Base-by-base conservation (phyloP, 495 filamentous ascomycete species). In the Penicillium crystallinum region DNA sequence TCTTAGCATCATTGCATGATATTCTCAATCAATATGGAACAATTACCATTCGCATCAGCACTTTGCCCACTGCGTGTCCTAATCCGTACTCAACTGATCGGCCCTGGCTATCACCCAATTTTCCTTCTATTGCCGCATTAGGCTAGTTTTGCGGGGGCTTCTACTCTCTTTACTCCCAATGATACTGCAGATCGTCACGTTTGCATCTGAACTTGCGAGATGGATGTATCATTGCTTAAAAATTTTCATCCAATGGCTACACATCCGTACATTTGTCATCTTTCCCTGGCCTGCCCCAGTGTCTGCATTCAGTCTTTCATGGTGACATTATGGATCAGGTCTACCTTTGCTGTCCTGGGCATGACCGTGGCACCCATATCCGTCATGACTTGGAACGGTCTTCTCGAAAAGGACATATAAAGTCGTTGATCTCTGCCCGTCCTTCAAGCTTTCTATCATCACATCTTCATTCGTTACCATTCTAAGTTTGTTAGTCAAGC, bases 401-500 rank as follows among this genome's bases (percentile, higher is more conserved):
- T 40, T 47, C n/a, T 54, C 50, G 11, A 39, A 51, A 51, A 57
- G 21, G 49, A 44, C 50, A 64, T 74, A 71, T 71, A 74, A 74
- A 54, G 36, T 27, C 19, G n/a, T 23, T 50, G 19, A 22, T 55
- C 31, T 46, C 62, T 55, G 37, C 37, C 50, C 18, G 19, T 23
- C 15, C 17, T 9, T 17, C 18, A 36, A 15, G 17, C 29, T 39
- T 62, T 64, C 34, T 48, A 21, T 49, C 49, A 49, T 56, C 46
- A 51, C 50, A 40, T 55, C 54, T 71, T 69, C 71, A 64, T 52
- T 72, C 71, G 71, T 74, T 74, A 58, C 49, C 50, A 45, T 52
- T 58, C 46, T 60, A 61, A 56, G 59, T 54, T 52, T 47, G n/a
- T 40, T 52, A 53, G 33, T 31, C 42, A 53, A 64, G 35, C 36